Evolutionary conservation across 306 rosid genomes (phyloP).

Genomic region (Potentilla sterilis): DNA sequence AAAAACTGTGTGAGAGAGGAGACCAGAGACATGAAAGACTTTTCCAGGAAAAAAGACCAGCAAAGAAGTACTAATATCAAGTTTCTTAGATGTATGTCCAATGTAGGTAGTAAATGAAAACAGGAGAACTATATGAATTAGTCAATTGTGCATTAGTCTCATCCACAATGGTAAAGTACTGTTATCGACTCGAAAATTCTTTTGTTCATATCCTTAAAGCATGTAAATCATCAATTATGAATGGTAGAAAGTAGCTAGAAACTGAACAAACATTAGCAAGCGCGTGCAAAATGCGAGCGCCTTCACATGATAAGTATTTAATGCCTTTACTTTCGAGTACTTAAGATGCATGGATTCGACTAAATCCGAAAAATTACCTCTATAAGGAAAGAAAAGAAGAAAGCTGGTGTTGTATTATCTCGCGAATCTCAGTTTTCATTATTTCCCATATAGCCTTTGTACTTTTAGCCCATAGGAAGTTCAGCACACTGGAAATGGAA

Average conservation of each 20-base stretch:
- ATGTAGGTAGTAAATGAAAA: not conserved
- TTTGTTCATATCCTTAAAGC: not conserved
- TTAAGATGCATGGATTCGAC: constrained; percentile 12
- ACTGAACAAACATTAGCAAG: not conserved
- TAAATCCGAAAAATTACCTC: constrained; percentile 5
- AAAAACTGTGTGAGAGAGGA: not conserved
- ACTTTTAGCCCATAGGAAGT: constrained; percentile 8
- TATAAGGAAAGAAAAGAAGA: not conserved
- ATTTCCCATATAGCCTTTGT: not conserved
- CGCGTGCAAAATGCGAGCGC: too few species aligned
- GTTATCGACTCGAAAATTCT: not conserved
- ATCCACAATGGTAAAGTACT: not conserved
- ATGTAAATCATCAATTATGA: not conserved
- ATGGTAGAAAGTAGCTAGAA: not conserved
- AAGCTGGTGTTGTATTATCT: not conserved
- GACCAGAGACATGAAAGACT: not conserved
- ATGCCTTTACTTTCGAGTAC: not conserved
- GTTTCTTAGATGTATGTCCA: not conserved
- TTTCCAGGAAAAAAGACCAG: not conserved
- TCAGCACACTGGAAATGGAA: not conserved
- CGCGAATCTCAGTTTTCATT: constrained; percentile 8
- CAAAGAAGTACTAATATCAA: not conserved
- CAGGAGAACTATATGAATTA: not conserved
- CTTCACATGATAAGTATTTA: not conserved
- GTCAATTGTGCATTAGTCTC: not conserved